Conservation (phyloP, 352 stramenopile species). For the Thraustochytrium sp. region DNA sequence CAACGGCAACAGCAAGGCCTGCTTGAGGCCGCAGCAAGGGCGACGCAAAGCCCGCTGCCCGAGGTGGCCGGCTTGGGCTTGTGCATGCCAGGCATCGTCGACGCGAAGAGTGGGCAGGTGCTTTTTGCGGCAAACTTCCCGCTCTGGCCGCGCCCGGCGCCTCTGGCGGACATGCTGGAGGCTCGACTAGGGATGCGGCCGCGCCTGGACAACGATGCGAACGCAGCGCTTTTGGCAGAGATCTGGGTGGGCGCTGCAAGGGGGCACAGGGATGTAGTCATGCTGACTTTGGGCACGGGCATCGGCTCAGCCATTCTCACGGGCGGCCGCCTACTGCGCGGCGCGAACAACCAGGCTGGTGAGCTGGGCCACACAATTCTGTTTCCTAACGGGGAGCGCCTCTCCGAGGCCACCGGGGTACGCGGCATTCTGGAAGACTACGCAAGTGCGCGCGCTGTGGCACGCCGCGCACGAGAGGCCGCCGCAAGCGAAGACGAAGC, state of each 20-base stretch:
- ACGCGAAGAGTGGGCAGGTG: not conserved
- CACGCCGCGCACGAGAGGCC: not conserved
- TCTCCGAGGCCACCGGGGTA: not conserved
- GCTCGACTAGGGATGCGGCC: not conserved
- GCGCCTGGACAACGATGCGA: not conserved
- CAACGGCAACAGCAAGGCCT: too few species aligned
- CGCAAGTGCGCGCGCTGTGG: not conserved
- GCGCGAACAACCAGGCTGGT: not conserved
- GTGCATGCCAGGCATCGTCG: not conserved
- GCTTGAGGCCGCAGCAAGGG: too few species aligned
- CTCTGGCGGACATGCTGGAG: not conserved
- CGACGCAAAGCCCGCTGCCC: too few species aligned
- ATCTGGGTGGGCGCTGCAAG: not conserved
- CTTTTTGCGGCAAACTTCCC: not conserved
- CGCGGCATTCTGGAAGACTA: constrained; percentile 13
- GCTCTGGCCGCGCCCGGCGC: not conserved
- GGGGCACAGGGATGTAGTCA: not conserved
- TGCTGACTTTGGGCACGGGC: not conserved
- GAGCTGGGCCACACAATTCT: constrained; percentile 9
- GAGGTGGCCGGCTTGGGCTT: not conserved
- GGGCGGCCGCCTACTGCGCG: not conserved
- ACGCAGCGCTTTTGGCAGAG: not conserved
- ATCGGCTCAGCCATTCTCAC: not conserved
- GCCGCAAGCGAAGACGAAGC: not conserved
- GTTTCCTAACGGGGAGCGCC: not conserved